These are phyloP conservation scores for Tetradesmus lagerheimii DNA, from an alignment of 139 green algal species.

Conservation along the genomic window DNA sequence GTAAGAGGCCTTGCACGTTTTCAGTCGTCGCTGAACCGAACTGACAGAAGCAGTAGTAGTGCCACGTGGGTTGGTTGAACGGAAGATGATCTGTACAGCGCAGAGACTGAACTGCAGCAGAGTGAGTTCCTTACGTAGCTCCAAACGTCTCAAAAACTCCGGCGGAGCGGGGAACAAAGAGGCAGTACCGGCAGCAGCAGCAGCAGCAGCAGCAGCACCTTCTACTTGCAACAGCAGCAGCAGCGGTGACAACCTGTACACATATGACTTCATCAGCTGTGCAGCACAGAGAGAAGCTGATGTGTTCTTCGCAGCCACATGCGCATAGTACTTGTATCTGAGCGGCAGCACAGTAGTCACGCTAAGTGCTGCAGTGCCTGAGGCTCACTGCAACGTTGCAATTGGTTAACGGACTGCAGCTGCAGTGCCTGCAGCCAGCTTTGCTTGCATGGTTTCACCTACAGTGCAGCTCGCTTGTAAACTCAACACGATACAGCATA, in stretches of 20 bases:
- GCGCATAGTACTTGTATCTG: not conserved
- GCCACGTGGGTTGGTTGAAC: not conserved
- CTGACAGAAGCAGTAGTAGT: no score
- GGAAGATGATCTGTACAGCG: not conserved
- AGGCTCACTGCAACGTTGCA: not conserved
- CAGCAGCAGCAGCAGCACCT: not conserved
- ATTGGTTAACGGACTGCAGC: not conserved
- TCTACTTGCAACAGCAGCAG: not conserved
- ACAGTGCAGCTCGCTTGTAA: no score
- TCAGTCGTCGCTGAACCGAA: not conserved
- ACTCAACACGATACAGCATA: no score
- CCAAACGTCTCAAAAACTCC: no score
- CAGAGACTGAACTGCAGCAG: not conserved
- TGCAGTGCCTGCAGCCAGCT: not conserved
- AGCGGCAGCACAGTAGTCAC: not conserved
- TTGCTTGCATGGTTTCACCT: not conserved
- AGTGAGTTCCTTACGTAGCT: not conserved
- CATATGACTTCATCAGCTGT: not conserved
- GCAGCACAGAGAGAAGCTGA: no score
- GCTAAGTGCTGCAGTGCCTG: not conserved
- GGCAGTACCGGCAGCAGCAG: not conserved
- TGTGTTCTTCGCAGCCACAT: not conserved
- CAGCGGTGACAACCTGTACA: not conserved
- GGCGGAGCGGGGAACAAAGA: no score
- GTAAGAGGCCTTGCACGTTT: not conserved